These are phyloP conservation scores for Venustampulla echinocandica DNA, from an alignment of 495 filamentous ascomycete genomes.

Conservation along the genomic window DNA sequence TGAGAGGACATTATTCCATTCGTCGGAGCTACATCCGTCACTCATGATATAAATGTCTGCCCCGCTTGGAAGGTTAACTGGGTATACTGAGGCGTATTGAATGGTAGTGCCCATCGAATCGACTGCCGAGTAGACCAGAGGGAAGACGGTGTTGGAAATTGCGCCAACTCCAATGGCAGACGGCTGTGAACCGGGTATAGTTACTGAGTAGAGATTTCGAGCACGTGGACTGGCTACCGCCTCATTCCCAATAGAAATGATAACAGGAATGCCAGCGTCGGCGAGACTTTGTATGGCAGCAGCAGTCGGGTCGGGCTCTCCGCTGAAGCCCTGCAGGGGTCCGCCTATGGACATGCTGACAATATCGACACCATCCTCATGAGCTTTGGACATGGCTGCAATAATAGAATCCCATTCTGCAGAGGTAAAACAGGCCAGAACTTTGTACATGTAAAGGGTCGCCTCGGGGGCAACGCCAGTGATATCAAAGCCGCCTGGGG, in stretches of 20 bases:
- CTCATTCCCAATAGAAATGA: conserved; percentile 22
- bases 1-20: conserved; percentile 13
- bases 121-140: conserved; percentile 16
- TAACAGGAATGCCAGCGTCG: conserved; percentile 22
- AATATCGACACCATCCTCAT: conserved; percentile 35
- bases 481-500: conserved; percentile 23
- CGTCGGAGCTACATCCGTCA: conserved; percentile 10
- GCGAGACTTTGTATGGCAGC: conserved; percentile 12
- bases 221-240: conserved; percentile 17
- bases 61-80: conserved; percentile 9
- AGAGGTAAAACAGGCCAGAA: conserved; percentile 27
- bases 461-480: conserved; percentile 40
- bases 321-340: conserved; percentile 8
- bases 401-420: conserved; percentile 30
- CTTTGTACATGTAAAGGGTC: conserved; percentile 34
- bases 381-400: conserved; percentile 32
- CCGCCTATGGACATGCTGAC: conserved; percentile 30
- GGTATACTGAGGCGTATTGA: conserved; percentile 23
- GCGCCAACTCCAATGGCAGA: conserved; percentile 11
- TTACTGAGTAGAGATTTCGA: conserved; percentile 15
- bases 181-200: conserved; percentile 7
- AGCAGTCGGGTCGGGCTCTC: conserved; percentile 24
- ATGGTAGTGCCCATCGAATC: conserved; percentile 19
- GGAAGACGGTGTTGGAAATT: conserved; percentile 12
- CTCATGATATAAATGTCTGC: conserved; percentile 15